Base-by-base conservation (phyloP, 305 asterid genomes). In the Fraxinus velutina region DNA sequence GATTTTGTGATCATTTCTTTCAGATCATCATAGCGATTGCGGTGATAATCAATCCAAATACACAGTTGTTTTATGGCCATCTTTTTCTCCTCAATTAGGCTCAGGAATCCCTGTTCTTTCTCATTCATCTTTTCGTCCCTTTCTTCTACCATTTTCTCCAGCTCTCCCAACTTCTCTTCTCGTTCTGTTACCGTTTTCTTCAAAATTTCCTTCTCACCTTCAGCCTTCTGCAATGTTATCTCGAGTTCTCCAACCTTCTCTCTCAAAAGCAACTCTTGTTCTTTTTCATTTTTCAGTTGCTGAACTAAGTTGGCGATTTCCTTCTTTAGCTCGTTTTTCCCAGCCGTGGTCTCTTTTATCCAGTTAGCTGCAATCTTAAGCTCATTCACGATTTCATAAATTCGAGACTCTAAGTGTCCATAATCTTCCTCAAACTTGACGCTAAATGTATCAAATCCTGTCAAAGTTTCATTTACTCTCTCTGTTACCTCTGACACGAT, bases 1-100 rank as follows among this genome's bases (percentile, higher is more conserved):
- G 88, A 79, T 85, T 89, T 92, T 34, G 84, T 79, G 44, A 92
- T 57, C 89, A 88, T 87, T 52, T 89, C 97, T 85, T 82, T 88
- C 60, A 93, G 93, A 79, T 86, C 90, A 32, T 92, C 90, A 57
- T 90, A 91, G 1, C 97, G 92, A 73, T 79, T 85, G 1, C 90
- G 95, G 70, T 95, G 97, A 83, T 95, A 92, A 73, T 93, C 98
- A 15, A 92, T 92, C 92, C 89, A 85, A 1, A 91, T 82, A 84
- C 96, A 91, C 84, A 95, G 44, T 82, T 95, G 96, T 81, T 88
- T 89, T 85, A 95, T 95, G 13, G 93, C 99, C 83, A 93, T 97
- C 76, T 89, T 83, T 86, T 95, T 95, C 91, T 91, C 98, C 88
- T 89, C 93, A 64, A 87, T 79, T 3, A 89, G 83, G 71, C 84